These are phyloP conservation scores for Truncatella angustata DNA, from an alignment of 2,329 filamentous ascomycete species.

Conservation along the genomic window DNA sequence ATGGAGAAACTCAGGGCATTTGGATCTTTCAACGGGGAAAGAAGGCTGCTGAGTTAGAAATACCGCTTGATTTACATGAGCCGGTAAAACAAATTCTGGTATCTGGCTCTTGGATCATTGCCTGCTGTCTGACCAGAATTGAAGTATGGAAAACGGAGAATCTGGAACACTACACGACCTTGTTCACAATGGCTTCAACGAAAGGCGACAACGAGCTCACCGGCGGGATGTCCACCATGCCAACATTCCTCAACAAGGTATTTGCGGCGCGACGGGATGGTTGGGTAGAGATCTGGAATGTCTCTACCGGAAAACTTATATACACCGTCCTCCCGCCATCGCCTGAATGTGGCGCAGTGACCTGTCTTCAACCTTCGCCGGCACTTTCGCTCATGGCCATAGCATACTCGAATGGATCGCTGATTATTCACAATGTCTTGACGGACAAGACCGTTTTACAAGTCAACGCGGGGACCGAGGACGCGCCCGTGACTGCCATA, in stretches of 20 bases:
- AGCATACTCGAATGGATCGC: slow-evolving; percentile 75
- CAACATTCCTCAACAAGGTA: slow-evolving; percentile 94
- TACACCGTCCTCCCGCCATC: slow-evolving; percentile 83
- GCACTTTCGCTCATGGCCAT: slow-evolving; percentile 84
- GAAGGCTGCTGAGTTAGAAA: slow-evolving; percentile 71
- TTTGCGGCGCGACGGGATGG: slow-evolving; percentile 86
- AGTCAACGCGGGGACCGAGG: slow-evolving; percentile 64
- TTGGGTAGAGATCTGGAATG: slow-evolving; percentile 94
- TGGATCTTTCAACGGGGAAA: slow-evolving; percentile 94
- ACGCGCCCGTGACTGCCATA: slow-evolving; percentile 73
- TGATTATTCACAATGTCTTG: slow-evolving; percentile 80
- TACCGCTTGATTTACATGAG: slow-evolving; percentile 64
- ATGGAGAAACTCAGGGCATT: slow-evolving; percentile 61
- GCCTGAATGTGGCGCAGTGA: slow-evolving; percentile 74
- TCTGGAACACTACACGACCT: slow-evolving; percentile 86
- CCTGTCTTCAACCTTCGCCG: slow-evolving; percentile 79
- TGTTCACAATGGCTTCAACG: slow-evolving; percentile 58
- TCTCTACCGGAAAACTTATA: slow-evolving; percentile 86
- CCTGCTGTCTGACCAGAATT: slow-evolving; percentile 70
- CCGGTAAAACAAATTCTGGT: slow-evolving; percentile 75
- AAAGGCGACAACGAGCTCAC: slow-evolving; percentile 68
- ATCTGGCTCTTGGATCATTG: slow-evolving; percentile 90
- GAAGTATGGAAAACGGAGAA: slow-evolving; percentile 86
- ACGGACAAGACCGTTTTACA: slow-evolving; percentile 71
- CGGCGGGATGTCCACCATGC: slow-evolving; percentile 80